A percentile compares a stretch with the other conserved stretches of the same genome.
These are phyloP conservation scores for Stachybotrys echinatus DNA, from an alignment of 2,329 filamentous ascomycete species.

Conservation along the genomic window DNA sequence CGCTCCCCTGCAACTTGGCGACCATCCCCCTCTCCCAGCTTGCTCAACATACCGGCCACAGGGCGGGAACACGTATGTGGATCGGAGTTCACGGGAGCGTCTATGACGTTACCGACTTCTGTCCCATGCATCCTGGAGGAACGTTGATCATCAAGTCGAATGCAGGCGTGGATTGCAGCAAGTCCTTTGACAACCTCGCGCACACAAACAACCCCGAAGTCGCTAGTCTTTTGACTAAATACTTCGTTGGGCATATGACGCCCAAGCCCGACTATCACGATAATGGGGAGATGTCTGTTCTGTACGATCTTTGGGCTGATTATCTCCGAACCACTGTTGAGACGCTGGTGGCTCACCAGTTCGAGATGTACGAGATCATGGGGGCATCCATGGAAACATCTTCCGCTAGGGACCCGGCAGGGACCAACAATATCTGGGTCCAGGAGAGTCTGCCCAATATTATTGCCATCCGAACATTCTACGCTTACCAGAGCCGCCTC, in stretches of 20 bases:
- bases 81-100: slow-evolving; percentile 48
- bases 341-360: slow-evolving; percentile 46
- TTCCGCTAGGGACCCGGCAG: slow-evolving; percentile 6
- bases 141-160: slow-evolving; percentile 49
- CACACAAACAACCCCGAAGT: slow-evolving; percentile 52
- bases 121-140: slow-evolving; percentile 47
- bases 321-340: slow-evolving; percentile 45
- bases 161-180: slow-evolving; percentile 47
- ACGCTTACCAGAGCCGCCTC: slow-evolving; percentile 45
- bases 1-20: slow-evolving; percentile 43
- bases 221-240: slow-evolving; percentile 45
- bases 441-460: slow-evolving; percentile 41
- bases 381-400: slow-evolving; percentile 24
- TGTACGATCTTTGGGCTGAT: slow-evolving; percentile 45
- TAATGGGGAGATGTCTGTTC: slow-evolving; percentile 32
- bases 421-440: slow-evolving; percentile 34
- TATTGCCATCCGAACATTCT: slow-evolving; percentile 45
- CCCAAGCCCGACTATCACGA: slow-evolving; percentile 43
- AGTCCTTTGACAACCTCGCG: slow-evolving; percentile 47
- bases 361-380: slow-evolving; percentile 47
- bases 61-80: slow-evolving; percentile 39
- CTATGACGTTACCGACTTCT: slow-evolving; percentile 49
- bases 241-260: slow-evolving; percentile 46
- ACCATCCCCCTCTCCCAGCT: slow-evolving; percentile 45
- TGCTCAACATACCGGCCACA: slow-evolving; percentile 45